Evolutionary conservation across 1,139 yeast genomes (phyloP).

Genomic region (Saccharomyces hybrid): DNA sequence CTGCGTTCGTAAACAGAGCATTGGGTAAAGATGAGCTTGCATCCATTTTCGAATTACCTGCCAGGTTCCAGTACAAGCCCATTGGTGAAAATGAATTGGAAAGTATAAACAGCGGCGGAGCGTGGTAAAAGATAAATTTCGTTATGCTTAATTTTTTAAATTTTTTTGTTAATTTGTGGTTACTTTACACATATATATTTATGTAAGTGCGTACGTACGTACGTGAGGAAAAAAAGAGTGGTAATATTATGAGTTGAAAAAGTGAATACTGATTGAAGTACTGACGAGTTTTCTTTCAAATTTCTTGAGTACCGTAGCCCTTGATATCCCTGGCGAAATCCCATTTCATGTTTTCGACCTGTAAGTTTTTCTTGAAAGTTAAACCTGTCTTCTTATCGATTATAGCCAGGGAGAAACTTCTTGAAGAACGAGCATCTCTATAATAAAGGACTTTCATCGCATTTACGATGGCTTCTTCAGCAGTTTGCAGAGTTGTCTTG

Average conservation of each 20-base stretch:
- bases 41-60: constrained; percentile 59
- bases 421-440: constrained; percentile 92
- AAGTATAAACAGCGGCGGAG: constrained; percentile 70
- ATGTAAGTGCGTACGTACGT: not conserved
- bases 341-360: constrained; percentile 76
- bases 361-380: constrained; percentile 56
- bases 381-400: constrained; percentile 55
- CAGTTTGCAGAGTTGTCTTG: constrained; percentile 64
- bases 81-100: constrained; percentile 66
- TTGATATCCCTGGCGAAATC: constrained; percentile 77
- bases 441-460: constrained; percentile 92
- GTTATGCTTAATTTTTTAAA: constrained; percentile 4
- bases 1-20: constrained; percentile 36
- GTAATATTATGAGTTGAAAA: not conserved
- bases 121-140: constrained; percentile 25
- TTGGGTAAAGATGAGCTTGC: constrained; percentile 32
- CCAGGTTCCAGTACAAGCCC: constrained; percentile 57
- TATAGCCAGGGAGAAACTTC: constrained; percentile 77
- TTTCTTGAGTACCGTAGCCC: constrained; percentile 76
- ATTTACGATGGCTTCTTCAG: constrained; percentile 65
- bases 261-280: not conserved
- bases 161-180: not conserved
- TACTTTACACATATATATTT: not conserved
- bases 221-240: not conserved
- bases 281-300: constrained; percentile 16